Percentiles rank a stretch among this genome's conserved stretches.
Evolutionary conservation across 2,329 filamentous ascomycete species (phyloP).

Genomic region (Ophiostoma pallidulum): DNA sequence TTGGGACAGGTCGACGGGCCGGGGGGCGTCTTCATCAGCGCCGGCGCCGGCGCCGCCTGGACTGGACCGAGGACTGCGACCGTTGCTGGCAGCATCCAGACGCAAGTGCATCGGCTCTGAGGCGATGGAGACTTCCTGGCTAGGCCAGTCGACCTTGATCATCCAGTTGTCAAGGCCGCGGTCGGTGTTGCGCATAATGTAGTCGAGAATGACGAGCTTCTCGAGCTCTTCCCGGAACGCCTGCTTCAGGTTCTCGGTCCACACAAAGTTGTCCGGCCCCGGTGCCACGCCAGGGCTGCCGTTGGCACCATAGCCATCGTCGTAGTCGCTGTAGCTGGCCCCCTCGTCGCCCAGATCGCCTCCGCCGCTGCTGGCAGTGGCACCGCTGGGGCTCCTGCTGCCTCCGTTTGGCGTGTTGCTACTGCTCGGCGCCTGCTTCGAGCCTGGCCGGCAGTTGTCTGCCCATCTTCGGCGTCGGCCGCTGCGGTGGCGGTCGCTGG

Average conservation of each 20-base stretch:
- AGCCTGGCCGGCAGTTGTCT: conserved; percentile 65
- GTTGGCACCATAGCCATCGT: conserved; percentile 15
- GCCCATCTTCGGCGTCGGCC: conserved; percentile 54
- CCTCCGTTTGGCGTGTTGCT: not conserved
- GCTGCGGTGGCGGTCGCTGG: conserved; percentile 56
- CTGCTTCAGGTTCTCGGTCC: conserved; percentile 83
- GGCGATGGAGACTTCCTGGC: conserved; percentile 72
- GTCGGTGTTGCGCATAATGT: conserved; percentile 98
- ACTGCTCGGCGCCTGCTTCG: conserved; percentile 22
- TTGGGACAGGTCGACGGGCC: conserved; percentile 48
- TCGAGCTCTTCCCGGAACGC: conserved; percentile 91
- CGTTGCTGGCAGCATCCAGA: conserved; percentile 37
- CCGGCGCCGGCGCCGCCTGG: conserved; percentile 29
- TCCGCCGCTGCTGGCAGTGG: not conserved
- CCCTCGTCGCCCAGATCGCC: not conserved
- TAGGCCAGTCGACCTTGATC: conserved; percentile 88
- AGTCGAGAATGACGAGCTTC: conserved; percentile 93
- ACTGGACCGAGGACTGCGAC: too few relatives aligned
- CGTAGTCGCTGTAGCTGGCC: conserved; percentile 9
- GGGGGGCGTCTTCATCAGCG: conserved; percentile 41
- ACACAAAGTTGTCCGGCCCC: conserved; percentile 56
- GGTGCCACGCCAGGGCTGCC: conserved; percentile 20
- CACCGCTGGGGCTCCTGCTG: not conserved
- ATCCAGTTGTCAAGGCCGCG: conserved; percentile 98
- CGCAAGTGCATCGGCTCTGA: conserved; percentile 68